phyloP scores from a whole-genome alignment of 129 eudicot species.

The Escallonia rubra region DNA sequence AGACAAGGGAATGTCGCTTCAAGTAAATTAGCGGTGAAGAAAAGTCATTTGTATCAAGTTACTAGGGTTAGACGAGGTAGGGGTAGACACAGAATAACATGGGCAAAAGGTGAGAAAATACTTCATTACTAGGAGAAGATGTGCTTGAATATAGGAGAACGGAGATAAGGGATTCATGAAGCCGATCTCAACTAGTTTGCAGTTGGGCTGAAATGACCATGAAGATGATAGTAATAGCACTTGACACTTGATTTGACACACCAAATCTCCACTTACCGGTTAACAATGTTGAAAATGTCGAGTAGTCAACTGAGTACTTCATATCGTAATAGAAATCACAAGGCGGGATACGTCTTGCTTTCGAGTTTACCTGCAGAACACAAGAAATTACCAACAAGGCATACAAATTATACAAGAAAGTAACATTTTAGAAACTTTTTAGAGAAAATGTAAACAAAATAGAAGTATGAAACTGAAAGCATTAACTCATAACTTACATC shows the following conservation, averaged over 20 bases:
- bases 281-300: conserved; percentile 48
- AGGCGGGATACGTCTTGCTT: conserved; percentile 29
- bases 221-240: background rate
- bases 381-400: conserved; percentile 12
- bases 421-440: background rate
- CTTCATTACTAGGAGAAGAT: too few relatives aligned
- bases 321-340: conserved; percentile 66
- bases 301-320: conserved; percentile 55
- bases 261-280: conserved; percentile 28
- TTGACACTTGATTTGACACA: background rate
- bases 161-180: too few relatives aligned
- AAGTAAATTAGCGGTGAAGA: too few relatives aligned
- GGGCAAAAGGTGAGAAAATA: too few relatives aligned
- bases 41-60: too few relatives aligned
- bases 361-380: conserved; percentile 47
- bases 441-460: background rate
- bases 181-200: too few relatives aligned
- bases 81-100: too few relatives aligned
- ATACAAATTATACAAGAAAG: background rate
- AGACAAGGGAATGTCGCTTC: too few relatives aligned
- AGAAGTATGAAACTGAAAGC: background rate
- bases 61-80: too few relatives aligned
- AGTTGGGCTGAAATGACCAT: too few relatives aligned
- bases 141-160: too few relatives aligned
- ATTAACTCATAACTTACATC: conserved; percentile 29